Evolutionary conservation across 2,329 filamentous ascomycete genomes (phyloP), one percentile per base, ranked within the genome.

Genomic region (Sarocladiaceae sp.): DNA sequence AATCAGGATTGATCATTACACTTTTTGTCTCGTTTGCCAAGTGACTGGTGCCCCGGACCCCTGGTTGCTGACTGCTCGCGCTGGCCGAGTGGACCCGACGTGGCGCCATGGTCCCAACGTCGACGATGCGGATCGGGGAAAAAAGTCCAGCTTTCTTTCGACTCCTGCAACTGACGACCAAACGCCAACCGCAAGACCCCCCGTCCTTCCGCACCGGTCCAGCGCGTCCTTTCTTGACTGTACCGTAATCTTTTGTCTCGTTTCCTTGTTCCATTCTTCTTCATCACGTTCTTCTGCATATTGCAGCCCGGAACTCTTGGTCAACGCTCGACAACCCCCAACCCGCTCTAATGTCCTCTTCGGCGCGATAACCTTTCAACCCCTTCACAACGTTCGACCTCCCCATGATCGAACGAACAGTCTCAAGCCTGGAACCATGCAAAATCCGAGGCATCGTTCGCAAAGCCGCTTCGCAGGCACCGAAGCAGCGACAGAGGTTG

Each of bases 371-470:
- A 40, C 33, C 24, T 33, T 33, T 21, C 13, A 31, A 9, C 13
- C 31, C 19, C 21, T 37, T 13, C 23, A 26, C 33, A 44, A 33
- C 44, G 45, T 39, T 16, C 15, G 39, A 24, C 26, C 15, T 13
- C 4, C n/a, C 16, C 34, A 77, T 79, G 74, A 71, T 79, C 55
- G 75, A 79, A 67, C 72, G 74, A 68, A 75, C 74, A 46, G 72
- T 73, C 32, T 68, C 70, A 49, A 68, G 65, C 59, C 61, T 79
- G 61, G 76, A 79, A 69, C 69, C 74, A 60, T 72, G 72, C 64
- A 67, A 66, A 52, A 64, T 78, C 58, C 72, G 73, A 59, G 68
- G 73, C 60, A 66, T 74, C 49, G 62, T 78, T 45, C 67, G 69
- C 18, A 58, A 53, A 29, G 54, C 63, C 34, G 54, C 60, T 35